Conservation (phyloP, 148 eudicot species). For the Nyssa sinensis region DNA sequence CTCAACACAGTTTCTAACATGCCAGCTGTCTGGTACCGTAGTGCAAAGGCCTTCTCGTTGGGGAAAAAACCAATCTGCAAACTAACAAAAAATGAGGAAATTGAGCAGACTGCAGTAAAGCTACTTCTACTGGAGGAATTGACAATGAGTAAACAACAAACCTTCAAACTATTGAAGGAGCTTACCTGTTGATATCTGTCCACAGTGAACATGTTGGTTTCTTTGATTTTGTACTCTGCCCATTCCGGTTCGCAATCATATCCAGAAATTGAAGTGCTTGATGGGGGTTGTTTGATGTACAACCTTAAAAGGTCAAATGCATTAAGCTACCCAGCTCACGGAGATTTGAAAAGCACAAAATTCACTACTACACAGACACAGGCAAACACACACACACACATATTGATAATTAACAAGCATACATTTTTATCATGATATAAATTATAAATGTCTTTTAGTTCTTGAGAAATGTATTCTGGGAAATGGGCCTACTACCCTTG, state of each 20-base stretch:
- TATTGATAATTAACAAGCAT: no score
- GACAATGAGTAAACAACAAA: not conserved
- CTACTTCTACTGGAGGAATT: not conserved
- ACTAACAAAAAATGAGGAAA: slow-evolving; percentile 35
- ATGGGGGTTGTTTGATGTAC: slow-evolving; percentile 75
- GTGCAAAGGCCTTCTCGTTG: slow-evolving; percentile 74
- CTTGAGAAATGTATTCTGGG: not conserved
- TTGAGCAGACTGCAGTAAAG: not conserved
- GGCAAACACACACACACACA: no score
- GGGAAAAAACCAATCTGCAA: slow-evolving; percentile 93
- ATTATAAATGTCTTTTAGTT: no score
- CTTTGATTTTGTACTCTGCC: slow-evolving; percentile 97
- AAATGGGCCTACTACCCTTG: not conserved
- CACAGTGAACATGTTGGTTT: slow-evolving; percentile 93
- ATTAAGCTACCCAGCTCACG: slow-evolving; percentile 1
- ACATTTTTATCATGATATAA: no score
- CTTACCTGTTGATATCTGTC: slow-evolving; percentile 97
- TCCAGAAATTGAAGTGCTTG: slow-evolving; percentile 54
- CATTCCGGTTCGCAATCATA: slow-evolving; percentile 59
- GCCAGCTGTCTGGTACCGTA: slow-evolving; percentile 95
- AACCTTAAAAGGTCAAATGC: slow-evolving; percentile 40
- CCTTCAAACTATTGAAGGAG: slow-evolving; percentile 11
- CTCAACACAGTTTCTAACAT: slow-evolving; percentile 87
- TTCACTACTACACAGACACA: no score
- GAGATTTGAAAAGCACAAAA: not conserved